Evolutionary conservation across 2,329 filamentous ascomycete genomes (phyloP).

Genomic region (Aspergillus chevalieri): DNA sequence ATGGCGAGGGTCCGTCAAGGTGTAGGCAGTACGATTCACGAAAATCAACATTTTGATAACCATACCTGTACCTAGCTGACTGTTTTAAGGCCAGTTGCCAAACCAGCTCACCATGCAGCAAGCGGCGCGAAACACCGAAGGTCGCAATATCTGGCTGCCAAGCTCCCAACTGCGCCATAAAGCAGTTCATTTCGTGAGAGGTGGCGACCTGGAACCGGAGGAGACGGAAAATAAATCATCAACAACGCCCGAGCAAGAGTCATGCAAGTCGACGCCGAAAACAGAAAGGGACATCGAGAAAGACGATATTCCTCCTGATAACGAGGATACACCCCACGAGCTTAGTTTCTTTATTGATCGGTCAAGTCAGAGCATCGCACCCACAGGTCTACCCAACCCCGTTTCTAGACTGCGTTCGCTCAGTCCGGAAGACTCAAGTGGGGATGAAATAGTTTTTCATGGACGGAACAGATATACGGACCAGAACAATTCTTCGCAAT

Average conservation of each 20-base stretch:
- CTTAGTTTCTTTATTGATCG: slow-evolving; percentile 30
- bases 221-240: slow-evolving; percentile 12
- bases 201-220: slow-evolving; percentile 43
- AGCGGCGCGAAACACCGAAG: slow-evolving; percentile 54
- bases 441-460: slow-evolving; percentile 50
- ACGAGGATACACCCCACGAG: background rate
- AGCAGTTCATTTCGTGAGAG: slow-evolving; percentile 56
- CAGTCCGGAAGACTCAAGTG: slow-evolving; percentile 55
- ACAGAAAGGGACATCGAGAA: background rate
- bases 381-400: slow-evolving; percentile 27
- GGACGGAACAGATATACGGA: slow-evolving; percentile 21
- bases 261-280: background rate
- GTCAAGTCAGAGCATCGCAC: slow-evolving; percentile 17
- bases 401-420: slow-evolving; percentile 25
- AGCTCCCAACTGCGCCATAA: slow-evolving; percentile 50
- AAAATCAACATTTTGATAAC: background rate
- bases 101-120: slow-evolving; percentile 46
- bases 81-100: slow-evolving; percentile 11
- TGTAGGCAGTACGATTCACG: background rate
- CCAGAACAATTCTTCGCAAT: background rate
- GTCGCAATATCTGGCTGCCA: slow-evolving; percentile 43
- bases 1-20: slow-evolving; percentile 1
- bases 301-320: slow-evolving; percentile 1
- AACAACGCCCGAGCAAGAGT: background rate
- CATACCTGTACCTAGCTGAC: slow-evolving; percentile 4